Conservation (phyloP, 352 stramenopile genomes). For the Phytophthora tubulina region DNA sequence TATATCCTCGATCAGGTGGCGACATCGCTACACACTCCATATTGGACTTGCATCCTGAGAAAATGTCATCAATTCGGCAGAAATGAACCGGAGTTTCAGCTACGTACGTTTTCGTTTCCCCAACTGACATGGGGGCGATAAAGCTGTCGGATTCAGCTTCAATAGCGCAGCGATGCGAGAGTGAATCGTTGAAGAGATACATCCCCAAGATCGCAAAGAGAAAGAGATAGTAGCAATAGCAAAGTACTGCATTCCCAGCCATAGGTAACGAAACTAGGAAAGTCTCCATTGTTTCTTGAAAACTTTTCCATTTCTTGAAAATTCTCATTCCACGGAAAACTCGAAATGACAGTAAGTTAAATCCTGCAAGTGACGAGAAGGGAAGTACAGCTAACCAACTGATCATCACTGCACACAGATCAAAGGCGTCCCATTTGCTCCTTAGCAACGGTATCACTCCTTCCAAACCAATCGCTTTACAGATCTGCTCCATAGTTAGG, state of each 20-base stretch:
- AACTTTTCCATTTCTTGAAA: constrained; percentile 81
- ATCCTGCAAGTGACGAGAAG: constrained; percentile 53
- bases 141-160: constrained; percentile 39
- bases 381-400: constrained; percentile 73
- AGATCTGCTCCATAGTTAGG: constrained; percentile 73
- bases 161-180: constrained; percentile 77
- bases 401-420: constrained; percentile 66
- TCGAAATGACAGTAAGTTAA: constrained; percentile 77
- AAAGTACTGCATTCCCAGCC: constrained; percentile 76
- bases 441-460: constrained; percentile 64
- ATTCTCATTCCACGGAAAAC: constrained; percentile 77
- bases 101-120: constrained; percentile 51
- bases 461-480: constrained; percentile 74
- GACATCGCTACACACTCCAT: constrained; percentile 66
- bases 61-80: constrained; percentile 44
- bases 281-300: constrained; percentile 83
- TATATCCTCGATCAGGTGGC: constrained; percentile 78
- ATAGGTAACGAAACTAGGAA: constrained; percentile 79
- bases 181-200: constrained; percentile 88
- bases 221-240: constrained; percentile 89
- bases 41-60: constrained; percentile 41
- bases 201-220: constrained; percentile 88
- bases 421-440: constrained; percentile 78
- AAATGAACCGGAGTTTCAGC: constrained; percentile 65
- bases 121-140: constrained; percentile 22